Evolutionary conservation across 2,329 filamentous ascomycete genomes (phyloP).

Genomic region (Podosphaera leucotricha): DNA sequence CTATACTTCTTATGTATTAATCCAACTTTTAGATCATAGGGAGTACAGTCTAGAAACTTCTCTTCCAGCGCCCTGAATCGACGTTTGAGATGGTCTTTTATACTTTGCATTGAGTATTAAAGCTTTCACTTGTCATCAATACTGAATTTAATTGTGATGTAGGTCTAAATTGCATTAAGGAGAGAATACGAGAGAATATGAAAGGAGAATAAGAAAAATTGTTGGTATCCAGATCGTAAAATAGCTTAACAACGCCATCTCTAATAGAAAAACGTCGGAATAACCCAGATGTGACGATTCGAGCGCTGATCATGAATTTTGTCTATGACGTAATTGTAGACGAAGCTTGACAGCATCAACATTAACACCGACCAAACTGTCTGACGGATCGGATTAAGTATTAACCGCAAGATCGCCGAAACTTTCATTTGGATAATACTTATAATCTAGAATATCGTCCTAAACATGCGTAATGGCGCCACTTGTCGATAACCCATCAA

Average conservation of each 20-base stretch:
- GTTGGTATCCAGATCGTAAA: neutral
- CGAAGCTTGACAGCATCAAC: too few relatives aligned
- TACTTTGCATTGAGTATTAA: neutral
- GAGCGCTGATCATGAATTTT: neutral
- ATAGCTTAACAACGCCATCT: neutral
- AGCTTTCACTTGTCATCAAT: neutral
- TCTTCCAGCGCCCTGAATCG: constrained; percentile 24
- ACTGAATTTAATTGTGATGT: too few relatives aligned
- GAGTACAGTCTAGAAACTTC: constrained; percentile 27
- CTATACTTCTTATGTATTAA: constrained; percentile 32
- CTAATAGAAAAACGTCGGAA: neutral
- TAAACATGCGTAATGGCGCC: constrained; percentile 32
- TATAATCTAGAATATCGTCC: constrained; percentile 3
- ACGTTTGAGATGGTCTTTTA: constrained; percentile 24
- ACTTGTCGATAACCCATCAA: constrained; percentile 80
- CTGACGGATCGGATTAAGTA: neutral
- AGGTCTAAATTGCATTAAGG: neutral
- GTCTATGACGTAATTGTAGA: neutral
- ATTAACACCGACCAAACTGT: too few relatives aligned
- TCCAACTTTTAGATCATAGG: constrained; percentile 32
- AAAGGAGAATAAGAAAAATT: neutral
- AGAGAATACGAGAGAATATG: neutral
- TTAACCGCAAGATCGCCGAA: neutral
- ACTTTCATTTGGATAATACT: constrained; percentile 1
- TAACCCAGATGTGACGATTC: neutral